phyloP scores from a whole-genome alignment of 108 stramenopile genomes.

The Pseudonitzschia pungens region DNA sequence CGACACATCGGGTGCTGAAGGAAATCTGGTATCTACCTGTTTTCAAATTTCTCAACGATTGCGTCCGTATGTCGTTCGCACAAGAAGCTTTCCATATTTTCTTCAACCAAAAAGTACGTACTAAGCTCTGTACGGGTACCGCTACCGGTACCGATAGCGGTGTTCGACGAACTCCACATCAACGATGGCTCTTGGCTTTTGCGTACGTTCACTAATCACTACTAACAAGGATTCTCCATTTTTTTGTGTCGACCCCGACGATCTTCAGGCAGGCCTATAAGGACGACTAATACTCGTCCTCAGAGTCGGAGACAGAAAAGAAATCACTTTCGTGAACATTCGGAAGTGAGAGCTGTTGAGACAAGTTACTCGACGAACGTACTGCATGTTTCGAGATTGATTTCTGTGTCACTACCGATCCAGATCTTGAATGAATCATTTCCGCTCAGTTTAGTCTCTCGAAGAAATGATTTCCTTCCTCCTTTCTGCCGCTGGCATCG shows the following conservation, averaged over 20 bases:
- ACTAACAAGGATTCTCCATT: not conserved
- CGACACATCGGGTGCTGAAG: not conserved
- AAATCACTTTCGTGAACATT: too few relatives aligned
- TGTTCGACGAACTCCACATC: not conserved
- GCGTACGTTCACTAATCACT: not conserved
- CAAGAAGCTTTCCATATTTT: not conserved
- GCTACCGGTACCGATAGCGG: too few relatives aligned
- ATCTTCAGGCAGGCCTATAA: too few relatives aligned
- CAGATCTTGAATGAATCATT: not conserved
- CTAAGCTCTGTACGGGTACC: too few relatives aligned
- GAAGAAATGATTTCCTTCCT: conserved; percentile 7
- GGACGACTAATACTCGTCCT: too few relatives aligned
- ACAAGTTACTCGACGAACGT: not conserved
- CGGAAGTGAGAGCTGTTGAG: not conserved
- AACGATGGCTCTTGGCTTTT: not conserved
- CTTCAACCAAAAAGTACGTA: not conserved
- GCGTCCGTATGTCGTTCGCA: not conserved
- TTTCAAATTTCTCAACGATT: not conserved
- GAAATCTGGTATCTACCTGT: not conserved
- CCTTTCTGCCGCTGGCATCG: not conserved
- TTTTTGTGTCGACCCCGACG: too few relatives aligned
- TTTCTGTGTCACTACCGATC: not conserved
- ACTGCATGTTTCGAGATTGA: not conserved
- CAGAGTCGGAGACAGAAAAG: too few relatives aligned
- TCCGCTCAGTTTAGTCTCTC: not conserved